Conservation (phyloP, 1,139 yeast genomes). For the Geotrichum aggregatum region DNA sequence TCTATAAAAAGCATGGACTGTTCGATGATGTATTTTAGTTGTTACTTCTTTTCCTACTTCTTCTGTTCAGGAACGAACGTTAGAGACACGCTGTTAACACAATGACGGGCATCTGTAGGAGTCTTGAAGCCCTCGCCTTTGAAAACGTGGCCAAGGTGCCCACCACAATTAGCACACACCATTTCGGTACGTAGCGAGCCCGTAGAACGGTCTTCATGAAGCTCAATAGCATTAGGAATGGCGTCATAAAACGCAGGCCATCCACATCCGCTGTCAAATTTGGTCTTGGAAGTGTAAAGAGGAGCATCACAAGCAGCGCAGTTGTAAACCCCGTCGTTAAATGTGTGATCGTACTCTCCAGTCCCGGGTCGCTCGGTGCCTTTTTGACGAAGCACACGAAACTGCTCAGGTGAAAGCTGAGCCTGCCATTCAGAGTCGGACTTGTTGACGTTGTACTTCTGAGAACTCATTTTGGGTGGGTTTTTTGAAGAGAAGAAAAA, state of each 20-base stretch:
- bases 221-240: constrained; percentile 68
- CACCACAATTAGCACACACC: constrained; percentile 83
- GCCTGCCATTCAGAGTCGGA: constrained; percentile 78
- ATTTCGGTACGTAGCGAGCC: constrained; percentile 88
- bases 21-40: background rate
- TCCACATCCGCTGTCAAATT: constrained; percentile 89
- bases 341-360: constrained; percentile 61
- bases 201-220: constrained; percentile 54
- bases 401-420: constrained; percentile 68
- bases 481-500: constrained; percentile 2
- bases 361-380: constrained; percentile 83
- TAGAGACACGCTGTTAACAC: constrained; percentile 83
- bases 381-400: constrained; percentile 67
- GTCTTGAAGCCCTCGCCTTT: constrained; percentile 88
- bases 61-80: constrained; percentile 45
- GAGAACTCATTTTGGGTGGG: background rate
- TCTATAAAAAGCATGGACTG: too few species aligned
- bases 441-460: constrained; percentile 35
- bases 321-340: constrained; percentile 56
- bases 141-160: constrained; percentile 92
- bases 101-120: constrained; percentile 91
- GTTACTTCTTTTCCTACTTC: background rate
- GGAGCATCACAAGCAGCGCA: constrained; percentile 88
- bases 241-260: constrained; percentile 98
- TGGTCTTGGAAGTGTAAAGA: constrained; percentile 70